Evolutionary conservation across 345 rosid species (phyloP), one percentile per base, ranked within the genome.

Genomic region (Eutrema japonicum): DNA sequence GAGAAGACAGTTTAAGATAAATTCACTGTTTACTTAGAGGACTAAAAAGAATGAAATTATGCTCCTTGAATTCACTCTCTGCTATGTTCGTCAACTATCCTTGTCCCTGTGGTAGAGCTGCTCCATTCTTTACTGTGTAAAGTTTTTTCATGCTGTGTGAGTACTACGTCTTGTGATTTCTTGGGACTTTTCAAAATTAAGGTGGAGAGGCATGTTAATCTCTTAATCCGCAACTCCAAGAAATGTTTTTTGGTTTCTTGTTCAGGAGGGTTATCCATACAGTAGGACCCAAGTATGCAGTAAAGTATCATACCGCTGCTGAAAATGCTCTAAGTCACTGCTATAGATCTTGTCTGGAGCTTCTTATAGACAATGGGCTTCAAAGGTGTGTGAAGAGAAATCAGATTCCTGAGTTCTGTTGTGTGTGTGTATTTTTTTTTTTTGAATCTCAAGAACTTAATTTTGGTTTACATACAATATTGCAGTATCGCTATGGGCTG

Each of bases 291-390:
- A 95, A 92, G 79, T 92, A 95, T 83, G 99, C 97, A 16, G 91
- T 84, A 36, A 92, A 95, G 78, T 95, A 95, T 83, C 99, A 95
- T 66, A 92, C 96, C 72, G 99, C 99, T 59, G 99, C 99, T 1
- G 99, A 95, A 83, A 95, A 90, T 83, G 99, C 99, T 80, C 77
- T 95, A 80, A 95, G 99, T 82, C 99, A 92, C 67, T 92, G 99
- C 81, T 95, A 95, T 55, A 84, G 96, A 26, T 88, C 99, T 80
- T 95, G 97, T 82, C 90, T 95, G 64, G 99, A 95, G 82, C 87
- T 90, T 71, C 88, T 95, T 13, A 87, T 92, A 78, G 99, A 95
- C 49, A 86, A 86, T 78, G 90, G 89, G 30, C 98, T 95, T 64
- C 79, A 79, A 58, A 92, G 98, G 99, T 92, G 54, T 76, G 71